Conservation (phyloP, 192 early-diverging fungal genomes). For the Cladochytrium replicatum region DNA sequence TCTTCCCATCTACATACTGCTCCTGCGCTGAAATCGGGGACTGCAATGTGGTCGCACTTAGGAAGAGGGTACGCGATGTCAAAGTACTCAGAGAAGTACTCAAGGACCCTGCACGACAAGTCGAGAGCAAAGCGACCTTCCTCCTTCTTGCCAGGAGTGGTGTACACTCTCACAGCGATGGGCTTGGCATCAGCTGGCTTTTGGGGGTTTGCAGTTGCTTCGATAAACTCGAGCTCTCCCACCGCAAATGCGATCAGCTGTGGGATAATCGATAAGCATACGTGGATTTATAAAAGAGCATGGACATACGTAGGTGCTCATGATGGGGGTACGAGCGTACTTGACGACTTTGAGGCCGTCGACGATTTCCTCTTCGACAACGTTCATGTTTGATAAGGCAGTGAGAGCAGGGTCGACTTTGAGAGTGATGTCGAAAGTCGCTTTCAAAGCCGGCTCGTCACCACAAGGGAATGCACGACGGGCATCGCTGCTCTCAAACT, state of each 20-base stretch:
- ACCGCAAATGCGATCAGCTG: slow-evolving; percentile 57
- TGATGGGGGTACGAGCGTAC: slow-evolving; percentile 82
- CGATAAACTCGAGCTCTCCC: slow-evolving; percentile 88
- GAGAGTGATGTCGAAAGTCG: slow-evolving; percentile 86
- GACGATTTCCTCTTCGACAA: slow-evolving; percentile 50
- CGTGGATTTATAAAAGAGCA: no score
- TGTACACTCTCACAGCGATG: slow-evolving; percentile 77
- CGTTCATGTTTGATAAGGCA: slow-evolving; percentile 91
- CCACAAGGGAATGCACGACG: slow-evolving; percentile 92
- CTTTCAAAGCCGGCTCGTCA: slow-evolving; percentile 95
- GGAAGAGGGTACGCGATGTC: slow-evolving; percentile 84
- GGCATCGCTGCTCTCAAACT: slow-evolving; percentile 90
- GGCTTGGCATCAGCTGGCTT: slow-evolving; percentile 47
- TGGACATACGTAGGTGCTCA: slow-evolving; percentile 83
- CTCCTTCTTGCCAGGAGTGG: slow-evolving; percentile 63
- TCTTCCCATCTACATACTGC: neutral
- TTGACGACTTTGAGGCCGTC: slow-evolving; percentile 63
- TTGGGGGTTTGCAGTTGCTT: slow-evolving; percentile 56
- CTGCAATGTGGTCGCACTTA: slow-evolving; percentile 70
- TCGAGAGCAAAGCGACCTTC: slow-evolving; percentile 62
- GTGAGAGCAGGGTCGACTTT: slow-evolving; percentile 62
- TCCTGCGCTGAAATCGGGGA: slow-evolving; percentile 75
- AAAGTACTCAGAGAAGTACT: slow-evolving; percentile 83
- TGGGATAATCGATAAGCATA: no score
- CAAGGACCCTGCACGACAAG: slow-evolving; percentile 63